These are phyloP conservation scores for Aulographum hederae DNA, from an alignment of 2,329 filamentous ascomycete genomes.

Conservation along the genomic window DNA sequence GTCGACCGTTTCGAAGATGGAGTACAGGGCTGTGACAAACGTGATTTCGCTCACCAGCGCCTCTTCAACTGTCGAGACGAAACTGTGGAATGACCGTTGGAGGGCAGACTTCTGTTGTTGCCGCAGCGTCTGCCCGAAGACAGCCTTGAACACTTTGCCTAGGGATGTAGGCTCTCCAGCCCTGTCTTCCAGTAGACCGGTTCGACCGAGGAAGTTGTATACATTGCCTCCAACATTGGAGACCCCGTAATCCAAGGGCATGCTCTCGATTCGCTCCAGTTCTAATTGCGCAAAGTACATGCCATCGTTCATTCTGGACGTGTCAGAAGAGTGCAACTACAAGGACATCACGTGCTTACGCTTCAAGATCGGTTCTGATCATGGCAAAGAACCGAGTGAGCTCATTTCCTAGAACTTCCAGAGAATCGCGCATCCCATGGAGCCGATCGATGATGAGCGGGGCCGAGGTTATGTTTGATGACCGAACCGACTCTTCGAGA, in stretches of 20 bases:
- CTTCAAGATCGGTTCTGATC: conserved; percentile 83
- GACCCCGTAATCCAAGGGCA: no score
- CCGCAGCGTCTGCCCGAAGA: conserved; percentile 65
- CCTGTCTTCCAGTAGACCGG: conserved; percentile 16
- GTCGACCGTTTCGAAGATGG: conserved; percentile 83
- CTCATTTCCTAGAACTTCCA: conserved; percentile 70
- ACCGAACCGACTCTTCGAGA: conserved; percentile 69
- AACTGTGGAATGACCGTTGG: conserved; percentile 75
- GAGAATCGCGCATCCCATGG: conserved; percentile 67
- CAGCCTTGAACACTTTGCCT: conserved; percentile 46
- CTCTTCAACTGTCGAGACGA: conserved; percentile 73
- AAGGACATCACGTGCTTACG: no score
- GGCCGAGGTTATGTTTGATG: conserved; percentile 76
- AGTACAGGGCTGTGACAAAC: conserved; percentile 63
- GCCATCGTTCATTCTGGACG: no score
- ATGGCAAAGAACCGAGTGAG: conserved; percentile 85
- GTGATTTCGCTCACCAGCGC: conserved; percentile 71
- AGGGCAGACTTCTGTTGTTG: conserved; percentile 68
- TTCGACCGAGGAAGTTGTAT: no score
- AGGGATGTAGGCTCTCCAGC: conserved; percentile 42
- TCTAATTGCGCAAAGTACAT: no score
- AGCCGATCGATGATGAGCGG: conserved; percentile 71
- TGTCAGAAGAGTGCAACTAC: no score
- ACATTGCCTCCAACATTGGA: no score
- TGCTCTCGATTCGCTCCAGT: no score